Conservation (phyloP, 352 stramenopile genomes). For the Phytophthora rubi region DNA sequence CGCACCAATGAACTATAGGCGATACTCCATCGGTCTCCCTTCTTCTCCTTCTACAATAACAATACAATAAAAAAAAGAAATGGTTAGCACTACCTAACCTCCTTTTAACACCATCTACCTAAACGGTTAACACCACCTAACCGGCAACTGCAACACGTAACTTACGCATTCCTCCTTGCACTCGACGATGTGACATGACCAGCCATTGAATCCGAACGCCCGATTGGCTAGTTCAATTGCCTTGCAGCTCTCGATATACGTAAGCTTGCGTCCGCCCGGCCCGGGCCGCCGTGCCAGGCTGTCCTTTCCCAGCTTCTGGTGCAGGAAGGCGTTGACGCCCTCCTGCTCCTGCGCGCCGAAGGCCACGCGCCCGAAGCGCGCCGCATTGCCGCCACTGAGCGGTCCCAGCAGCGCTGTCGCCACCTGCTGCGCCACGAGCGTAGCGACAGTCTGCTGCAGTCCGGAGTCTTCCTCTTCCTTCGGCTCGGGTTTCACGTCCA, state of each 20-base stretch:
- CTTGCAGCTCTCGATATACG: constrained; percentile 91
- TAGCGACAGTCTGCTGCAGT: constrained; percentile 49
- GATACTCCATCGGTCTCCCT: constrained; percentile 74
- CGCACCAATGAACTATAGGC: constrained; percentile 80
- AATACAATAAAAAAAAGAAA: not conserved
- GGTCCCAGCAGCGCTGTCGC: constrained; percentile 15
- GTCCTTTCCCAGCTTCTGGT: constrained; percentile 85
- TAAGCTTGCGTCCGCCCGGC: constrained; percentile 75
- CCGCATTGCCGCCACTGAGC: not conserved
- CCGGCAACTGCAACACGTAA: constrained; percentile 1
- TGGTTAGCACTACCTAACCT: not conserved
- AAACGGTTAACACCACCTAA: not conserved
- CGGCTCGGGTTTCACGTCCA: constrained; percentile 22
- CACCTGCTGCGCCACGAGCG: constrained; percentile 49
- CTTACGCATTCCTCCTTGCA: constrained; percentile 89
- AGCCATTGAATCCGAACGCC: constrained; percentile 90
- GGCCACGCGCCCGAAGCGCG: constrained; percentile 64
- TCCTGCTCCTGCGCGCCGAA: constrained; percentile 61
- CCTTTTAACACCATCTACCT: not conserved
- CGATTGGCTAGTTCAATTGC: constrained; percentile 89
- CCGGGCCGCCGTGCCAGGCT: constrained; percentile 70
- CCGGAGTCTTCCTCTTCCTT: constrained; percentile 24
- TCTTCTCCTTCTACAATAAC: constrained; percentile 63
- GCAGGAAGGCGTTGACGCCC: constrained; percentile 73
- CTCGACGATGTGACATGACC: constrained; percentile 83